These are phyloP conservation scores for Bacterosira constricta DNA, from an alignment of 108 stramenopile species.

Conservation along the genomic window DNA sequence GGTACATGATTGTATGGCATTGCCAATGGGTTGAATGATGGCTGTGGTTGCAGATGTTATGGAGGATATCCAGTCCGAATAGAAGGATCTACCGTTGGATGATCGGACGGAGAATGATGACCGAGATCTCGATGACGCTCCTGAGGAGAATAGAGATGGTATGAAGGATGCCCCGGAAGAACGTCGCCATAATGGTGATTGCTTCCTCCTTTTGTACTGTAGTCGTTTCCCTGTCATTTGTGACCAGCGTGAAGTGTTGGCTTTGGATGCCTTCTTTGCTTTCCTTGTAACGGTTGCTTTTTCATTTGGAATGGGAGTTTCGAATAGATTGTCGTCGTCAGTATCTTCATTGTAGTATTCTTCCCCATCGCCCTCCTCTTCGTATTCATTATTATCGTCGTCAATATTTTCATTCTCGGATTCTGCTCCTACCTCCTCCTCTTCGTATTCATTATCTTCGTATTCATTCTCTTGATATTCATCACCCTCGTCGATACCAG, in stretches of 20 bases:
- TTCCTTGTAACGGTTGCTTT: not conserved
- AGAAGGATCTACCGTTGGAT: not conserved
- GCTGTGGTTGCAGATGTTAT: not conserved
- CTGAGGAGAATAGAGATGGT: constrained; percentile 9
- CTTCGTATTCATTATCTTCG: not conserved
- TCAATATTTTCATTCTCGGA: not conserved
- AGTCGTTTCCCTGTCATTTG: not conserved
- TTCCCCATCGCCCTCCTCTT: not conserved
- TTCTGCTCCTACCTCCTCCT: not conserved
- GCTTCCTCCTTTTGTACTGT: not conserved
- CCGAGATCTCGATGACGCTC: not conserved
- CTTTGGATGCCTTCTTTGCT: not conserved
- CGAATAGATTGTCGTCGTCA: not conserved
- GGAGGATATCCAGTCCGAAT: not conserved
- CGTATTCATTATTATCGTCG: not conserved
- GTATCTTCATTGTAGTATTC: not conserved
- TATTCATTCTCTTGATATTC: not conserved
- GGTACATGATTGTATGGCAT: constrained; percentile 3
- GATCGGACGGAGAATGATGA: not conserved
- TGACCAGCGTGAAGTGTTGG: not conserved
- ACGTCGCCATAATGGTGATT: not conserved
- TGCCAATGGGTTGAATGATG: constrained; percentile 21
- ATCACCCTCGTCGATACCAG: not conserved
- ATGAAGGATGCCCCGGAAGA: constrained; percentile 17
- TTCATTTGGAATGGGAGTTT: constrained; percentile 6